Percentiles rank a stretch among this genome's conserved stretches.
Conservation (phyloP, 2,329 filamentous ascomycete genomes). For the Cercospora sojina region DNA sequence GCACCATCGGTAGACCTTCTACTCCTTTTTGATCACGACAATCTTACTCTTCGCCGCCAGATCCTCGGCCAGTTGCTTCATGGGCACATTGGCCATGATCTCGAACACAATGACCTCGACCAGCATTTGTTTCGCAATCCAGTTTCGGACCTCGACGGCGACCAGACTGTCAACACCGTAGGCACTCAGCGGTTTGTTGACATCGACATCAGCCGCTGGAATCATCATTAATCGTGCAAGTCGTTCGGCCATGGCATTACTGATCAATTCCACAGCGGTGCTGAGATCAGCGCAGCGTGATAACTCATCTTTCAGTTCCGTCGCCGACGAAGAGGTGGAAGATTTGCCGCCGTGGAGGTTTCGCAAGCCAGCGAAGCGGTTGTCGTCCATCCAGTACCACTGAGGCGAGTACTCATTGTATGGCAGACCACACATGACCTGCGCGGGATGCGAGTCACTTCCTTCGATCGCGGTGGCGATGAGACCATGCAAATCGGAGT, state of each 20-base stretch:
- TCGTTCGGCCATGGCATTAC: conserved; percentile 12
- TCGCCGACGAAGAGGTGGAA: not conserved
- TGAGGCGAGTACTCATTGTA: conserved; percentile 12
- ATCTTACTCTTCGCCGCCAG: not conserved
- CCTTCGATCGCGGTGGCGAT: conserved; percentile 17
- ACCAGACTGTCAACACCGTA: conserved; percentile 25
- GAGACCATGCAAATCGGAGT: conserved; percentile 14
- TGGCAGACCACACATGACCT: conserved; percentile 13
- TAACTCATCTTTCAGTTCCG: conserved; percentile 9
- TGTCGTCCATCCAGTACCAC: conserved; percentile 18
- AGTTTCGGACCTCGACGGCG: conserved; percentile 23
- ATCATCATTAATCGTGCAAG: conserved; percentile 13
- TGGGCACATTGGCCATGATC: conserved; percentile 5
- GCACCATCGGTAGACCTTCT: not conserved
- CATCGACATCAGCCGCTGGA: conserved; percentile 15
- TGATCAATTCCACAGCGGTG: conserved; percentile 10
- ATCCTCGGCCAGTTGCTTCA: not conserved
- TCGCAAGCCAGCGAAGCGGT: conserved; percentile 10
- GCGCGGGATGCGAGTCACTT: not conserved
- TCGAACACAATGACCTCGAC: conserved; percentile 20
- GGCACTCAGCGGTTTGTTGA: conserved; percentile 11
- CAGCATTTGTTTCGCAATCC: conserved; percentile 18
- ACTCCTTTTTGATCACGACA: not conserved
- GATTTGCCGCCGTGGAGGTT: not conserved
- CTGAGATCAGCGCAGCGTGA: not conserved